These are phyloP conservation scores for Plenodomus lindquistii DNA, from an alignment of 2,329 filamentous ascomycete species.

Conservation along the genomic window DNA sequence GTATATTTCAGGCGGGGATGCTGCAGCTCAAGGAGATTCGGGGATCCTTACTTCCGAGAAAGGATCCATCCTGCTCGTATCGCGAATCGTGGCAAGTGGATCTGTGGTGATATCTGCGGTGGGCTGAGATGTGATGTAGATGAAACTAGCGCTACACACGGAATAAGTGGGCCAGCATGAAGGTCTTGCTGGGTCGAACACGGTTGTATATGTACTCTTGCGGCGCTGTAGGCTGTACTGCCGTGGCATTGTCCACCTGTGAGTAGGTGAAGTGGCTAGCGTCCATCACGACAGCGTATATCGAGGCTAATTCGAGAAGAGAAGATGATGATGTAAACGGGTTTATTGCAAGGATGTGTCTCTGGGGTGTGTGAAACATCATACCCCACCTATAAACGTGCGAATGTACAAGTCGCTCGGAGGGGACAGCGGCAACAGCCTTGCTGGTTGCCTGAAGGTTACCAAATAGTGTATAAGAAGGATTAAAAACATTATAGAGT, in stretches of 20 bases:
- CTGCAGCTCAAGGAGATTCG: background rate
- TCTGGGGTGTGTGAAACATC: slow-evolving; percentile 27
- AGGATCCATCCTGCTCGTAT: background rate
- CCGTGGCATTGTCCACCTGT: too few relatives aligned
- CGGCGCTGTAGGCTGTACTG: too few relatives aligned
- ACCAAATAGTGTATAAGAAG: slow-evolving; percentile 27
- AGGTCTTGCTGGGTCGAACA: too few relatives aligned
- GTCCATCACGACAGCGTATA: background rate
- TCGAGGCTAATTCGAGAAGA: background rate
- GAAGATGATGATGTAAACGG: slow-evolving; percentile 15
- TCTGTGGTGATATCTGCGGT: background rate
- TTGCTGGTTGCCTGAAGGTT: slow-evolving; percentile 10
- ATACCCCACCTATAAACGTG: slow-evolving; percentile 16
- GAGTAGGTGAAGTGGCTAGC: too few relatives aligned
- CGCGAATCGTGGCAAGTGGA: background rate
- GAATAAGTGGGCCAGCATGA: background rate
- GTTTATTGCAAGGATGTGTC: slow-evolving; percentile 34
- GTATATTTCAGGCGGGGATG: background rate
- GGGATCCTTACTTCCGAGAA: background rate
- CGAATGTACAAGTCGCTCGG: slow-evolving; percentile 20
- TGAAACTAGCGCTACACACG: background rate
- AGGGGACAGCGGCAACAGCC: slow-evolving; percentile 9
- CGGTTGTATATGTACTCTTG: too few relatives aligned
- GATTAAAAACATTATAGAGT: slow-evolving; percentile 24
- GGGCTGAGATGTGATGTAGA: background rate